A percentile compares a stretch with the other conserved stretches of the same genome.
These are phyloP conservation scores for Digitaria exilis DNA, from an alignment of 202 grass and related monocot species.

Conservation along the genomic window DNA sequence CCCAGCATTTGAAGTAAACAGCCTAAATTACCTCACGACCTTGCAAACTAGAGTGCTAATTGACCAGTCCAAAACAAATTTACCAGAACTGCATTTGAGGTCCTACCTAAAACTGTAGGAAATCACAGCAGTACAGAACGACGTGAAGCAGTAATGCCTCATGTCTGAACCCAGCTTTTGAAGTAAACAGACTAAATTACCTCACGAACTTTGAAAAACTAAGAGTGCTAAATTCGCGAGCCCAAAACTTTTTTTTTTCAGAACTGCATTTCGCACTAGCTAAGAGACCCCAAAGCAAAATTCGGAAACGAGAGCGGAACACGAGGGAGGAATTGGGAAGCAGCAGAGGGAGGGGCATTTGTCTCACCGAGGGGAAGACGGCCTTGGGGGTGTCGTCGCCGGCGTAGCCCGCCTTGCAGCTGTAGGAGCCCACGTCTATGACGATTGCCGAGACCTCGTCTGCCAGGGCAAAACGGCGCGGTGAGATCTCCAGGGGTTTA, in stretches of 20 bases:
- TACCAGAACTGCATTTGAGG: background rate
- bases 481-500: conserved; percentile 47
- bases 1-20: background rate
- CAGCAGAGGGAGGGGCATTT: background rate
- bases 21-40: background rate
- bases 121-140: no score
- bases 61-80: background rate
- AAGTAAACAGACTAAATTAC: no score
- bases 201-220: no score
- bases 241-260: no score
- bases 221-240: no score
- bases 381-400: conserved; percentile 96
- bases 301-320: background rate
- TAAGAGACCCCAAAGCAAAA: background rate
- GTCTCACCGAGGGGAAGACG: conserved; percentile 86
- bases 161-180: no score
- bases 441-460: conserved; percentile 99
- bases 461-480: conserved; percentile 37
- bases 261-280: no score
- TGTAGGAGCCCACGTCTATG: conserved; percentile 93
- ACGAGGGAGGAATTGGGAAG: background rate
- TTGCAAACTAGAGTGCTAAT: background rate
- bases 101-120: no score
- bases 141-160: no score
- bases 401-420: conserved; percentile 96